Evolutionary conservation across 768 basidiomycete genomes (phyloP).

Genomic region (Amanita pseudoporphyria): DNA sequence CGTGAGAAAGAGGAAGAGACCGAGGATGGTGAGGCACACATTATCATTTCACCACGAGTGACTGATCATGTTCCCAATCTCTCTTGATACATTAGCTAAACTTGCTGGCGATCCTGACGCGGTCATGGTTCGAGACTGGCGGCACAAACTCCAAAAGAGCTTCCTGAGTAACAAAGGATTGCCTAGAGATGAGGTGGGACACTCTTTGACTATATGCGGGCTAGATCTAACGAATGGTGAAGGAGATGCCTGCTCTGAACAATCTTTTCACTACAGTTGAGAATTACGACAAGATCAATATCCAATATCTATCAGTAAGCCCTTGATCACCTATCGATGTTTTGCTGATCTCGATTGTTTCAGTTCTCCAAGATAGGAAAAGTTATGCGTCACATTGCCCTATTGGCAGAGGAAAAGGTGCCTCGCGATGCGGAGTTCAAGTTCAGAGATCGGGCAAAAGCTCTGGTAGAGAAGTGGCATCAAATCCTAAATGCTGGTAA

Average conservation of each 20-base stretch:
- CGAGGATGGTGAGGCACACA: slow-evolving; percentile 44
- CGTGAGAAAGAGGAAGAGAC: slow-evolving; percentile 48
- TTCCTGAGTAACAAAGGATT: slow-evolving; percentile 59
- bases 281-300: slow-evolving; percentile 64
- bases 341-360: slow-evolving; percentile 1
- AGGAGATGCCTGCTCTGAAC: slow-evolving; percentile 77
- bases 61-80: too few species aligned
- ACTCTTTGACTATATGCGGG: slow-evolving; percentile 6
- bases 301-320: slow-evolving; percentile 53
- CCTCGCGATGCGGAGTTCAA: slow-evolving; percentile 56
- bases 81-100: slow-evolving; percentile 22
- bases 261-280: slow-evolving; percentile 70
- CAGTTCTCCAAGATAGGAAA: slow-evolving; percentile 79
- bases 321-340: background rate
- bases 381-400: slow-evolving; percentile 82
- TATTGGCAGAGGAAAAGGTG: slow-evolving; percentile 41
- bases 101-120: slow-evolving; percentile 62
- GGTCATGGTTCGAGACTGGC: slow-evolving; percentile 75
- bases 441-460: slow-evolving; percentile 61
- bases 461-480: slow-evolving; percentile 65
- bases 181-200: slow-evolving; percentile 56
- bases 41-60: background rate
- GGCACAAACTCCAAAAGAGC: slow-evolving; percentile 85
- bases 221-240: background rate
- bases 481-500: slow-evolving; percentile 36